phyloP scores from a whole-genome alignment of 108 stramenopile genomes.

The Nitzschia sp. region DNA sequence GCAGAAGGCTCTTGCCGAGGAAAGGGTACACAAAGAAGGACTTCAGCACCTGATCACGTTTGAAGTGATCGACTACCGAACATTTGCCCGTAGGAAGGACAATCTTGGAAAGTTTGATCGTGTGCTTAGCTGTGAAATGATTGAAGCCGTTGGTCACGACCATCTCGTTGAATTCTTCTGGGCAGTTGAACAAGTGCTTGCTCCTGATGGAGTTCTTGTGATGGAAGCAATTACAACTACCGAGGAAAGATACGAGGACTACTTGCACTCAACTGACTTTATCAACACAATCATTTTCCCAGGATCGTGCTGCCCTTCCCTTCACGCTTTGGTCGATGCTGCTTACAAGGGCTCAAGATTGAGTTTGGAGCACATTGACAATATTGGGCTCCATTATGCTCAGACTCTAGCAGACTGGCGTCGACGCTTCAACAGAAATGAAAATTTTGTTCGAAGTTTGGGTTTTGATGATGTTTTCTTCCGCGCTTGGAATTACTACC shows the following conservation, averaged over 20 bases:
- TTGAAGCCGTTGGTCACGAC: constrained; percentile 97
- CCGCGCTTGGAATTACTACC: constrained; percentile 95
- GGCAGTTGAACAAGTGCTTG: constrained; percentile 88
- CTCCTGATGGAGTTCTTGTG: constrained; percentile 84
- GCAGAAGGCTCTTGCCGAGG: constrained; percentile 88
- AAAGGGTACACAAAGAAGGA: constrained; percentile 81
- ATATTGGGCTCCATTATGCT: constrained; percentile 95
- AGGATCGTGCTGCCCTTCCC: constrained; percentile 87
- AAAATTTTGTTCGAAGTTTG: constrained; percentile 56
- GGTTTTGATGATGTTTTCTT: constrained; percentile 96
- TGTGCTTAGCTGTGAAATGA: constrained; percentile 96
- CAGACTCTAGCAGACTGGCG: constrained; percentile 94
- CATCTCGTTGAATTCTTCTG: constrained; percentile 90
- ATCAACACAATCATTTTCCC: constrained; percentile 98
- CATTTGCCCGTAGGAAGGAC: constrained; percentile 64
- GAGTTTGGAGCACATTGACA: constrained; percentile 85
- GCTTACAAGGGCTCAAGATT: constrained; percentile 78
- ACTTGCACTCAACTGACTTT: constrained; percentile 89
- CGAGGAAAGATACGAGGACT: constrained; percentile 91
- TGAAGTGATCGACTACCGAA: constrained; percentile 93
- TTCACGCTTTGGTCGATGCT: constrained; percentile 88
- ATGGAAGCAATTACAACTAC: constrained; percentile 98
- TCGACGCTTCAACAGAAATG: constrained; percentile 85
- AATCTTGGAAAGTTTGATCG: constrained; percentile 88
- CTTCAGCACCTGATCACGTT: constrained; percentile 84